Percentiles rank a stretch among this genome's conserved stretches.
phyloP scores from a whole-genome alignment of 345 rosid genomes.

The Eucalyptus cloeziana region DNA sequence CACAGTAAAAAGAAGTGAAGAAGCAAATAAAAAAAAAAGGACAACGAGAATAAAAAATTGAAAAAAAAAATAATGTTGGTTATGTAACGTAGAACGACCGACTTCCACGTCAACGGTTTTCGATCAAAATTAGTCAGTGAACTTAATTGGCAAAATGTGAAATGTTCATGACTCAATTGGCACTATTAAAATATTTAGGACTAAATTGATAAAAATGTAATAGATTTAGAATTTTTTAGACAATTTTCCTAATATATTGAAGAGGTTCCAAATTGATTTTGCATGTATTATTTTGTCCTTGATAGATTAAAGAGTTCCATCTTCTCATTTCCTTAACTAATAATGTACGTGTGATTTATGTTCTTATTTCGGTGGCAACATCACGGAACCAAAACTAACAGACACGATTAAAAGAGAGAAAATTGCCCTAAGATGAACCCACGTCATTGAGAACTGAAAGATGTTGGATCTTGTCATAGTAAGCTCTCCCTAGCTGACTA shows the following conservation, averaged over 20 bases:
- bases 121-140: fast-evolving
- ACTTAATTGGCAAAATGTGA: too few relatives aligned
- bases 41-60: fast-evolving
- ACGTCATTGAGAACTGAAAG: fast-evolving
- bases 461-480: background rate
- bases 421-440: background rate
- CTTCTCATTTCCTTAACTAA: too few relatives aligned
- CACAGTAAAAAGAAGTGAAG: too few relatives aligned
- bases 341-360: background rate
- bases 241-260: too few relatives aligned
- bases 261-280: too few relatives aligned
- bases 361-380: background rate
- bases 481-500: background rate
- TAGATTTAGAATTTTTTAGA: too few relatives aligned
- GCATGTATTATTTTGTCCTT: fast-evolving
- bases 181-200: too few relatives aligned
- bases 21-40: too few relatives aligned
- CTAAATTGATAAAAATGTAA: fast-evolving
- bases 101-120: fast-evolving
- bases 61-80: fast-evolving
- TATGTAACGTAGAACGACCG: fast-evolving
- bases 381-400: fast-evolving
- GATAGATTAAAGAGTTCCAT: too few relatives aligned
- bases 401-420: background rate
- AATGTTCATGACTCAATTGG: fast-evolving